A percentile compares a stretch with the other conserved stretches of the same genome.
phyloP scores from a whole-genome alignment of 306 rosid species.

The Clitoria ternatea region DNA sequence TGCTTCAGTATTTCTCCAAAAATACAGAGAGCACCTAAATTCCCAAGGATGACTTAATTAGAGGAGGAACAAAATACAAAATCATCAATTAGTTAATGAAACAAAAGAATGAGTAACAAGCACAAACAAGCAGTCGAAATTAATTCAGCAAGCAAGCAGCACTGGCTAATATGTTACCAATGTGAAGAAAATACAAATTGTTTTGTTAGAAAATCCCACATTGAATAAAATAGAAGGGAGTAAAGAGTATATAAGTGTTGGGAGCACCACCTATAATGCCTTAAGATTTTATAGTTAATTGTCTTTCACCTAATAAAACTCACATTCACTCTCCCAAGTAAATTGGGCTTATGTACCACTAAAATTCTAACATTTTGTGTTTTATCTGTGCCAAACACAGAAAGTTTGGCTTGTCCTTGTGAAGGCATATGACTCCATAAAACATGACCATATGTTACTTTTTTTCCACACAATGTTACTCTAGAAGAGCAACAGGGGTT shows the following conservation, averaged over 20 bases:
- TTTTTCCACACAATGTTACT: neutral
- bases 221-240: too few species aligned
- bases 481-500: neutral
- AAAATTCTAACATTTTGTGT: too few species aligned
- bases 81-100: neutral
- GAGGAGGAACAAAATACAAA: constrained; percentile 8
- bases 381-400: too few species aligned
- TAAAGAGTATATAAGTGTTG: too few species aligned
- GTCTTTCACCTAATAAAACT: too few species aligned
- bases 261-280: too few species aligned
- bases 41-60: constrained; percentile 6
- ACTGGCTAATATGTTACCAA: neutral
- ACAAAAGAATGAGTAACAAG: constrained; percentile 2
- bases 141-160: neutral
- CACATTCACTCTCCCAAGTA: too few species aligned
- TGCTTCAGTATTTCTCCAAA: constrained; percentile 78
- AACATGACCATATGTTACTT: neutral
- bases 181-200: constrained; percentile 11
- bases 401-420: neutral
- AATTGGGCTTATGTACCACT: too few species aligned
- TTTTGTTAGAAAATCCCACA: too few species aligned
- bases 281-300: too few species aligned
- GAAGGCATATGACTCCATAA: neutral
- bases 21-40: constrained; percentile 65
- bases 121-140: neutral